Evolutionary conservation across 2,329 filamentous ascomycete genomes (phyloP).

Genomic region (Cyphellophora attinorum): DNA sequence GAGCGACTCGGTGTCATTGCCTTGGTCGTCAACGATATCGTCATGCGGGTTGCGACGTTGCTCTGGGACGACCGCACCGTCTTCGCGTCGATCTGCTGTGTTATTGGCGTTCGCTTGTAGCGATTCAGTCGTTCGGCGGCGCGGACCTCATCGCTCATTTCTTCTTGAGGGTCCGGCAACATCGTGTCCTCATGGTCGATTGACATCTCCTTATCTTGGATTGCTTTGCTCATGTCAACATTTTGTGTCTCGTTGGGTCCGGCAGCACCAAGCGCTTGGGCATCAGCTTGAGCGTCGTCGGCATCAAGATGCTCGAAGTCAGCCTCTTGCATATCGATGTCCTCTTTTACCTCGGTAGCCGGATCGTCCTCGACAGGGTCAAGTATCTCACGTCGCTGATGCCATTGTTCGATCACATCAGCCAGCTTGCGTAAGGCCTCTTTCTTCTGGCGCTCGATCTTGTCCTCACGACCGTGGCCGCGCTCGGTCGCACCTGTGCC

Average conservation of each 20-base stretch:
- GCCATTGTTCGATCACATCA: slow-evolving; percentile 86
- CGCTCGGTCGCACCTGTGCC: slow-evolving; percentile 15
- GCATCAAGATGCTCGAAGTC: slow-evolving; percentile 91
- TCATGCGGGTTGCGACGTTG: slow-evolving; percentile 1
- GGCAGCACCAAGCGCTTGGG: slow-evolving; percentile 83
- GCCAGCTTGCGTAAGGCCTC: slow-evolving; percentile 91
- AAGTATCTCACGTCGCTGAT: slow-evolving; percentile 77
- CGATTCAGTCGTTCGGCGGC: slow-evolving; percentile 26
- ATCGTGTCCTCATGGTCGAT: slow-evolving; percentile 48
- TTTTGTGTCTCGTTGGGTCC: slow-evolving; percentile 78
- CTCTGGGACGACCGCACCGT: slow-evolving; percentile 44
- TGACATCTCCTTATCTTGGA: slow-evolving; percentile 55
- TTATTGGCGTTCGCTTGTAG: slow-evolving; percentile 24
- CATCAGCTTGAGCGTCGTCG: slow-evolving; percentile 70
- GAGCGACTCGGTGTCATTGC: slow-evolving; percentile 27
- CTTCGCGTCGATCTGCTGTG: slow-evolving; percentile 33
- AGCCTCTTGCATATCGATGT: slow-evolving; percentile 64
- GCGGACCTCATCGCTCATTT: slow-evolving; percentile 23
- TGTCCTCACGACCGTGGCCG: slow-evolving; percentile 14
- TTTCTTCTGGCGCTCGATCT: slow-evolving; percentile 27
- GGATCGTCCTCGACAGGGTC: slow-evolving; percentile 47
- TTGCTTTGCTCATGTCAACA: slow-evolving; percentile 79
- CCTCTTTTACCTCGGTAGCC: slow-evolving; percentile 42
- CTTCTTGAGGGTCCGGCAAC: slow-evolving; percentile 43
- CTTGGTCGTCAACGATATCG: neutral